Conservation (phyloP, 2,329 filamentous ascomycete genomes). For the Fusarium compactum region DNA sequence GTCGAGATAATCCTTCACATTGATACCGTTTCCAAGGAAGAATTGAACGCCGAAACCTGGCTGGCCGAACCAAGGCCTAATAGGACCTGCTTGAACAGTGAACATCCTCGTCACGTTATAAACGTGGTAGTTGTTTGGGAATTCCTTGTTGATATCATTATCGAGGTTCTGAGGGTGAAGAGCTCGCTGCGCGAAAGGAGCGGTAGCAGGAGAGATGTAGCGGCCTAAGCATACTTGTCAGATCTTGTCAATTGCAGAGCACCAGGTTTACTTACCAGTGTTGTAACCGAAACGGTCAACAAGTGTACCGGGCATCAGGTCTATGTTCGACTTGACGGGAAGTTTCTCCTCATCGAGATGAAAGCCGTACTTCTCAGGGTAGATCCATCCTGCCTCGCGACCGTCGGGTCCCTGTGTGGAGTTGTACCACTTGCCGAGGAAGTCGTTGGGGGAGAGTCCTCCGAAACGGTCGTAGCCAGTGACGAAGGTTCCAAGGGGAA, state of each 20-base stretch:
- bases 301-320: slow-evolving; percentile 54
- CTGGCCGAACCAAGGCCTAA: slow-evolving; percentile 31
- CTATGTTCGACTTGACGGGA: slow-evolving; percentile 57
- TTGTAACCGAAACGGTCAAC: slow-evolving; percentile 60
- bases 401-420: not conserved
- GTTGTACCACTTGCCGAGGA: slow-evolving; percentile 31
- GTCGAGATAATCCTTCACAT: slow-evolving; percentile 16
- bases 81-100: slow-evolving; percentile 31
- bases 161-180: slow-evolving; percentile 27
- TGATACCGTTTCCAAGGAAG: slow-evolving; percentile 20
- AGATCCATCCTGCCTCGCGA: slow-evolving; percentile 8
- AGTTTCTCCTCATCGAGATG: slow-evolving; percentile 50
- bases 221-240: slow-evolving; percentile 9
- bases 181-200: slow-evolving; percentile 28
- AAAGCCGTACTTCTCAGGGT: slow-evolving; percentile 50
- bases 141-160: slow-evolving; percentile 3
- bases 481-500: slow-evolving; percentile 24
- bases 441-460: slow-evolving; percentile 17
- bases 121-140: slow-evolving; percentile 31
- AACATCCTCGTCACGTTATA: slow-evolving; percentile 21
- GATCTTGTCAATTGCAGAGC: not conserved
- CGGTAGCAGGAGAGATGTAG: slow-evolving; percentile 30
- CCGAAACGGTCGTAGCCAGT: slow-evolving; percentile 31
- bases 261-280: slow-evolving; percentile 3
- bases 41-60: slow-evolving; percentile 30